These are phyloP conservation scores for Xylaria digitata DNA, from an alignment of 2,329 filamentous ascomycete genomes.

Conservation along the genomic window DNA sequence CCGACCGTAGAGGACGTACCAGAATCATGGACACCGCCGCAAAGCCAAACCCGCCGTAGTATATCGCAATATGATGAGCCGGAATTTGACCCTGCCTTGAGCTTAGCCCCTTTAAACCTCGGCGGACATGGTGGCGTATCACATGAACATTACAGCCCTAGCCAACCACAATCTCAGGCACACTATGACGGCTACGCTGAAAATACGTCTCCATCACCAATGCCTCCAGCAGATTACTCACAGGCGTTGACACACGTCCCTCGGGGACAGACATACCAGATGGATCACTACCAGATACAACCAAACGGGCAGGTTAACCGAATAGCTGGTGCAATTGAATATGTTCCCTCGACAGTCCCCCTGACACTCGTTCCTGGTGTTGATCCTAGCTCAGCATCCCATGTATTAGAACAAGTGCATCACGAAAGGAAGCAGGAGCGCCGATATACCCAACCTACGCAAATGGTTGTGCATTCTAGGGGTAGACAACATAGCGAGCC, in stretches of 20 bases:
- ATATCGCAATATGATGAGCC: conserved; percentile 53
- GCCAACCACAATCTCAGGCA: conserved; percentile 44
- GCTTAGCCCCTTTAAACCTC: conserved; percentile 60
- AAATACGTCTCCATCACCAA: conserved; percentile 48
- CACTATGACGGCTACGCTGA: conserved; percentile 50
- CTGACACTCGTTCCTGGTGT: conserved; percentile 70
- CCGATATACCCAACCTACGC: conserved; percentile 57
- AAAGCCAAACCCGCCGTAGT: conserved; percentile 42
- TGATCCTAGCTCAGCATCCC: conserved; percentile 65
- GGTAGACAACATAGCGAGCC: conserved; percentile 54
- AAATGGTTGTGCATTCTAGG: conserved; percentile 55
- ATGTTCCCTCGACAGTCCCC: conserved; percentile 62
- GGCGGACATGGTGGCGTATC: conserved; percentile 51
- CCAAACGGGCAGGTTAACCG: conserved; percentile 54
- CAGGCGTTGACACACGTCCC: conserved; percentile 46
- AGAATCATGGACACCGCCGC: conserved; percentile 59
- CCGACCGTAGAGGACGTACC: conserved; percentile 73
- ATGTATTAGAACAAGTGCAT: conserved; percentile 68
- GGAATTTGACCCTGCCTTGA: conserved; percentile 55
- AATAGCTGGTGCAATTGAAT: conserved; percentile 51
- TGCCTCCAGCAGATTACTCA: conserved; percentile 52
- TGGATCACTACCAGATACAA: conserved; percentile 46
- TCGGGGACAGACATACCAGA: conserved; percentile 43
- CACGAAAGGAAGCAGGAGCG: conserved; percentile 63
- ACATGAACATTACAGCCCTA: conserved; percentile 48